phyloP scores from a whole-genome alignment of 352 stramenopile genomes.

The Hyaloperonospora arabidopsidis region DNA sequence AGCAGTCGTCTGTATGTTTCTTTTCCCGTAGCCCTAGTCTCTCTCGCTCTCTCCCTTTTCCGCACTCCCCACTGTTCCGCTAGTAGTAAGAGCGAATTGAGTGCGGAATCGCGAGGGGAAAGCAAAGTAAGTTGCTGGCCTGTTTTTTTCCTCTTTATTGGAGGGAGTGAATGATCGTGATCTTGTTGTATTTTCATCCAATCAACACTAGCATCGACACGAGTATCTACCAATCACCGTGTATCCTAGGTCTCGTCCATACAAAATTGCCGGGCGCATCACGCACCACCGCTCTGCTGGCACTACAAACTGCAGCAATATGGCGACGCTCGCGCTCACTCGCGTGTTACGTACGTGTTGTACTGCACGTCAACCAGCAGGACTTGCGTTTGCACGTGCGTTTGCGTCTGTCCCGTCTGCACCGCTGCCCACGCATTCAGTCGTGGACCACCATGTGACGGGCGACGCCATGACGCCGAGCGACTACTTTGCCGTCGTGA shows the following conservation, averaged over 20 bases:
- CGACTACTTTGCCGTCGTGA: conserved; percentile 81
- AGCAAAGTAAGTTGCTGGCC: neutral
- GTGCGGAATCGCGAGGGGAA: conserved; percentile 13
- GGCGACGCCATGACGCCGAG: conserved; percentile 53
- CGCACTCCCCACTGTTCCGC: conserved; percentile 5
- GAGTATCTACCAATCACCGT: conserved; percentile 8
- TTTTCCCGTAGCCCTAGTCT: neutral
- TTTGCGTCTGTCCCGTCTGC: conserved; percentile 18
- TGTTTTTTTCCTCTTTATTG: neutral
- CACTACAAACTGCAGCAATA: conserved; percentile 1
- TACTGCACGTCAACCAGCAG: conserved; percentile 7
- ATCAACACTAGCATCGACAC: neutral
- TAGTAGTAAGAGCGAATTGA: conserved; percentile 1
- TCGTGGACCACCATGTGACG: conserved; percentile 74
- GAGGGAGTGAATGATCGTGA: neutral
- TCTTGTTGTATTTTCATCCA: conserved; percentile 9
- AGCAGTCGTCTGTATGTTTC: neutral
- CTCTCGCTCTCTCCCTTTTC: neutral
- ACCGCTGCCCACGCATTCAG: conserved; percentile 42
- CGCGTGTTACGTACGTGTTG: conserved; percentile 17
- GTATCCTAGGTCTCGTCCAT: conserved; percentile 15
- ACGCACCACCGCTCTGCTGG: too few relatives aligned
- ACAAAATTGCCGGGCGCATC: conserved; percentile 1
- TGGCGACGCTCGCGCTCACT: conserved; percentile 23
- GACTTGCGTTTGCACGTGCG: conserved; percentile 10